Evolutionary conservation across 2,329 filamentous ascomycete genomes (phyloP).

Genomic region (Clathrospora elynae): DNA sequence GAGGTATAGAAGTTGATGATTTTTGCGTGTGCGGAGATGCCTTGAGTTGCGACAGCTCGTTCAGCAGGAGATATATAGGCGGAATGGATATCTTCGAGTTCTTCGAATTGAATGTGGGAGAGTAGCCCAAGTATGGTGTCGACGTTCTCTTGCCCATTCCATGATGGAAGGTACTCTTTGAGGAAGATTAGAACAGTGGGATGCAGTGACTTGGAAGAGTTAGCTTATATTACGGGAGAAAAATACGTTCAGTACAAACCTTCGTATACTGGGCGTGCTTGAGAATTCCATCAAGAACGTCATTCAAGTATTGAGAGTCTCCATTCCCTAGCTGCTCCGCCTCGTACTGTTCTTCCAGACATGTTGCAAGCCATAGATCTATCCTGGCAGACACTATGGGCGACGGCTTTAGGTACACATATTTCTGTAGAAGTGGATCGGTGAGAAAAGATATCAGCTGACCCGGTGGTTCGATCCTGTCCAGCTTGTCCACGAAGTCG

Average conservation of each 20-base stretch:
- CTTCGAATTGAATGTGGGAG: slow-evolving; percentile 49
- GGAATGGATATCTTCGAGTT: slow-evolving; percentile 56
- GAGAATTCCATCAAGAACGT: slow-evolving; percentile 42
- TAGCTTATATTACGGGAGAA: neutral
- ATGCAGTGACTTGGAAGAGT: slow-evolving; percentile 37
- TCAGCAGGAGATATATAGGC: slow-evolving; percentile 51
- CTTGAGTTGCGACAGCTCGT: slow-evolving; percentile 45
- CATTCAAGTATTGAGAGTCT: slow-evolving; percentile 30
- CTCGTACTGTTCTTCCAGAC: slow-evolving; percentile 45
- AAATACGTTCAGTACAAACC: slow-evolving; percentile 22
- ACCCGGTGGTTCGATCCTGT: slow-evolving; percentile 79
- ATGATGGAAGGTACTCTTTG: slow-evolving; percentile 42
- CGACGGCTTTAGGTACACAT: slow-evolving; percentile 61
- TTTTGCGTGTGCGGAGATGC: slow-evolving; percentile 58
- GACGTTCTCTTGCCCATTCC: slow-evolving; percentile 43
- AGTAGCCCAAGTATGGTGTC: slow-evolving; percentile 60
- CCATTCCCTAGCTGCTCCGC: slow-evolving; percentile 20
- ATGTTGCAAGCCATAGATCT: slow-evolving; percentile 46
- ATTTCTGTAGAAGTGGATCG: slow-evolving; percentile 79
- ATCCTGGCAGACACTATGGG: slow-evolving; percentile 37
- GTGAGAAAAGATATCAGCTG: slow-evolving; percentile 78
- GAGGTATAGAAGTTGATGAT: slow-evolving; percentile 71
- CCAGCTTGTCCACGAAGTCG: slow-evolving; percentile 72
- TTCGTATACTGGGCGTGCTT: slow-evolving; percentile 45
- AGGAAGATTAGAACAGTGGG: slow-evolving; percentile 42